Conservation (phyloP, 768 basidiomycete genomes). For the Tremella mesenterica region DNA sequence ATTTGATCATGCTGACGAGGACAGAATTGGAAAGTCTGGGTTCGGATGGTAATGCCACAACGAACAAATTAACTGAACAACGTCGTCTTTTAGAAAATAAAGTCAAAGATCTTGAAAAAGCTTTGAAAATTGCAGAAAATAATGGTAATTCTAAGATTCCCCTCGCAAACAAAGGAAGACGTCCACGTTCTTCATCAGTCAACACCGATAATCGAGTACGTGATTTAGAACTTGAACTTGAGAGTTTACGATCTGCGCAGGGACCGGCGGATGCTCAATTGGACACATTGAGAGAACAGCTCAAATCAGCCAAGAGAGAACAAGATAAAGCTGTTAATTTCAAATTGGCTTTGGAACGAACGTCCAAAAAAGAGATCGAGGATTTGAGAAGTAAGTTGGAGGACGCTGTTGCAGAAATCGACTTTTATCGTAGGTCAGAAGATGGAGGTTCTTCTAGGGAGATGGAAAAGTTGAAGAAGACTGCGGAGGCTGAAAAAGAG, state of each 20-base stretch:
- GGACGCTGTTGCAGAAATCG: conserved; percentile 38
- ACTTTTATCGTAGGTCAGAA: conserved; percentile 18
- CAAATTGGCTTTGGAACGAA: conserved; percentile 35
- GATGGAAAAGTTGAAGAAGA: conserved; percentile 30
- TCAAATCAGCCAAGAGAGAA: conserved; percentile 22
- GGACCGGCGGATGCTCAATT: conserved; percentile 21
- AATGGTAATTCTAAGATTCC: conserved; percentile 1
- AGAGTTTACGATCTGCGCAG: conserved; percentile 13
- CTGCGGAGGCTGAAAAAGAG: conserved; percentile 16
- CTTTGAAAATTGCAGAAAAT: background rate
- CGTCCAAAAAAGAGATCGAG: conserved; percentile 28
- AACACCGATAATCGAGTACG: conserved; percentile 10
- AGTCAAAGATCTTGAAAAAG: conserved; percentile 20
- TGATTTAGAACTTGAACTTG: conserved; percentile 25
- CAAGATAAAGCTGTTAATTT: conserved; percentile 41
- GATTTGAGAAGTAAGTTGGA: conserved; percentile 29
- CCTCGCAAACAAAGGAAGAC: conserved; percentile 1
- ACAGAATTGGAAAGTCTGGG: conserved; percentile 23
- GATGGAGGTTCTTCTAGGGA: conserved; percentile 14
- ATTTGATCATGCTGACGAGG: background rate
- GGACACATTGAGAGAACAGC: conserved; percentile 24
- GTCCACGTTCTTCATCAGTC: conserved; percentile 10
- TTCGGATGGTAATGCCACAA: conserved; percentile 3
- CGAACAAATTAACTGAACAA: conserved; percentile 13
- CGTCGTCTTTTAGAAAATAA: conserved; percentile 11